Evolutionary conservation across 352 stramenopile genomes (phyloP), one percentile per base, ranked within the genome.

Genomic region (Elongisporangium senticosum): DNA sequence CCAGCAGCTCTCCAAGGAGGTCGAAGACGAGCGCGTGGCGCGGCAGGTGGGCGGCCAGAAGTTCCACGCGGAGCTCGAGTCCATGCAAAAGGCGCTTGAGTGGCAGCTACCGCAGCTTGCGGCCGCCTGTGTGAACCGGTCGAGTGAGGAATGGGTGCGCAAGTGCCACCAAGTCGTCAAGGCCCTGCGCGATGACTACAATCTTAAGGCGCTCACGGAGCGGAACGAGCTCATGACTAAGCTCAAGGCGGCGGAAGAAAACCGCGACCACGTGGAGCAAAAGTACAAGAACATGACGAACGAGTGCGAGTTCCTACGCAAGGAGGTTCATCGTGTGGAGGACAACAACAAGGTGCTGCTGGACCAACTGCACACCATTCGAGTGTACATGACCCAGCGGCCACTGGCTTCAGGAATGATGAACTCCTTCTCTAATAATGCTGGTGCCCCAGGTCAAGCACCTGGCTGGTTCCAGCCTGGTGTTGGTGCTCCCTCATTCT

Each of bases 291-390:
- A 67, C 33, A 48, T 55, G 2, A 47, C 67, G 26, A 63, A 67
- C 17, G 75, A 85, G 51, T 72, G 68, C 53, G 75, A 85, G 13
- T 85, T 85, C 51, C 51, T 82, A 52, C 55, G 68, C 26, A 77
- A 77, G 21, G 75, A 85, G 51, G 67, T 85, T 6, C 62, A 68
- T 23, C 75, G 75, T 17, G 63, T 85, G 3, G 75, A 85, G 40
- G 75, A 85, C 20, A 85, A 80, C 65, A 85, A 79, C 62, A 85
- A 85, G 49, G 70, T 82, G 24, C 49, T 85, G 28, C 64, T 85
- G 11, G 75, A 85, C 51, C 75, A 85, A 37, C 61, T 85, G 4
- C 75, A 85, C 53, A 85, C 75, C 43, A 81, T 85, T 43, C 72
- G 72, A 4, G 67, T 81, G 49, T 85, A 82, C 57, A 52, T 85